These are phyloP conservation scores for Petrea volubilis DNA, from an alignment of 257 asterid species.

Conservation along the genomic window DNA sequence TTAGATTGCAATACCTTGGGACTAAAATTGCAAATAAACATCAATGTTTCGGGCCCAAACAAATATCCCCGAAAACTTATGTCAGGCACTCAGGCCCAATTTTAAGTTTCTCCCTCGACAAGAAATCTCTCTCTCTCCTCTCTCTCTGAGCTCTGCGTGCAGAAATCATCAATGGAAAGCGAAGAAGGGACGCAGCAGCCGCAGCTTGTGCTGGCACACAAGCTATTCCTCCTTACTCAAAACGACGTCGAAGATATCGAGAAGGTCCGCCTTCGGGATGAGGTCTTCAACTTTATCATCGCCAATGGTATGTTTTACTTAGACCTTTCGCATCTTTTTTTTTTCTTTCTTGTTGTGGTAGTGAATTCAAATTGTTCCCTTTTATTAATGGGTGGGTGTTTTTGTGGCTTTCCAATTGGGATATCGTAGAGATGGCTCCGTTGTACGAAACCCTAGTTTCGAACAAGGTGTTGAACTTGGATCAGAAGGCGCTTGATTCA, in stretches of 20 bases:
- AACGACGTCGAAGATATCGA: conserved; percentile 88
- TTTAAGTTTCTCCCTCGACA: background rate
- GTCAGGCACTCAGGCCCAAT: background rate
- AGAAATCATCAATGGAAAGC: conserved; percentile 53
- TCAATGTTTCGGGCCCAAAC: background rate
- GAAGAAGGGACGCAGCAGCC: conserved; percentile 84
- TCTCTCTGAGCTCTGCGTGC: background rate
- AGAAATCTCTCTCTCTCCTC: background rate
- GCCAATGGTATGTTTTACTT: conserved; percentile 55
- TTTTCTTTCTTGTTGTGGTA: background rate
- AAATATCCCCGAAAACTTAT: background rate
- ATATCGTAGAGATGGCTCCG: conserved; percentile 60
- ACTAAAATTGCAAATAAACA: background rate
- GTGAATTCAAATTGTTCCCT: background rate
- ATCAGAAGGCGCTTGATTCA: conserved; percentile 57
- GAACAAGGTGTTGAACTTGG: conserved; percentile 50
- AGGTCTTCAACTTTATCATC: conserved; percentile 66
- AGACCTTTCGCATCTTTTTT: background rate
- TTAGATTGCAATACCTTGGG: too few species aligned
- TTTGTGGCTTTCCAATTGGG: background rate
- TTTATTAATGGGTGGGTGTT: background rate
- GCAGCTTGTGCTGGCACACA: conserved; percentile 81
- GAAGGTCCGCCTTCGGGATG: conserved; percentile 89
- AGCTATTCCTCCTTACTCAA: conserved; percentile 67
- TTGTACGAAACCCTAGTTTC: conserved; percentile 69